phyloP scores from a whole-genome alignment of 2,329 filamentous ascomycete species.

The Rutstroemia sydowiana region DNA sequence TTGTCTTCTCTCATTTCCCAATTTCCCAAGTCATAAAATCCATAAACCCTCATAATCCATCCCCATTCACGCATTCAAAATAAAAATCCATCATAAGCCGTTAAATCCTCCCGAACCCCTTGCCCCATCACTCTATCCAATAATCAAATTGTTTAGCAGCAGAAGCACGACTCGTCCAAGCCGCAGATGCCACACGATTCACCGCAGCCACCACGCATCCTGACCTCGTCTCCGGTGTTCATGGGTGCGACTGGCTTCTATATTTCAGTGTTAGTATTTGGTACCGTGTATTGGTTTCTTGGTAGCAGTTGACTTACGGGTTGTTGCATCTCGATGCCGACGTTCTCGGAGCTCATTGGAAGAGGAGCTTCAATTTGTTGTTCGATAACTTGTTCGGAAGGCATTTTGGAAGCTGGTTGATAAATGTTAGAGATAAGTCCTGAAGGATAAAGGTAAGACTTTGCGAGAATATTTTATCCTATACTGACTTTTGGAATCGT shows the following conservation, averaged over 20 bases:
- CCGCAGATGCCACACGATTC: constrained; percentile 11
- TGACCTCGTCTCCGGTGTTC: constrained; percentile 11
- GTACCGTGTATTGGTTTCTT: not conserved
- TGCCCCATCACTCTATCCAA: not conserved
- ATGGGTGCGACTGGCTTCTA: constrained; percentile 15
- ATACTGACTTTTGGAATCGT: not conserved
- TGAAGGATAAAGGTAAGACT: not conserved
- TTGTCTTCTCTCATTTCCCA: too few species aligned
- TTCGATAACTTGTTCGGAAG: constrained; percentile 21
- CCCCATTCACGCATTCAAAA: not conserved
- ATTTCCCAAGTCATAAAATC: too few species aligned
- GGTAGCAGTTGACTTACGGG: constrained; percentile 17
- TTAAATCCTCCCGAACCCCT: not conserved
- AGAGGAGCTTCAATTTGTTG: constrained; percentile 25
- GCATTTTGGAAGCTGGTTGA: constrained; percentile 18
- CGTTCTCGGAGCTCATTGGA: constrained; percentile 22
- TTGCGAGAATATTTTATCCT: not conserved
- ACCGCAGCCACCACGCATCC: constrained; percentile 16
- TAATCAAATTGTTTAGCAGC: constrained; percentile 9
- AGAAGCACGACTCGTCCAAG: constrained; percentile 15
- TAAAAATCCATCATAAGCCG: not conserved
- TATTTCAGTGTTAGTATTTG: not conserved
- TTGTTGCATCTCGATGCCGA: constrained; percentile 20
- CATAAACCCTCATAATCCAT: constrained; percentile 27
- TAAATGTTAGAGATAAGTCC: not conserved